Conservation (phyloP, 148 eudicot genomes). For the Camellia granthamiana region DNA sequence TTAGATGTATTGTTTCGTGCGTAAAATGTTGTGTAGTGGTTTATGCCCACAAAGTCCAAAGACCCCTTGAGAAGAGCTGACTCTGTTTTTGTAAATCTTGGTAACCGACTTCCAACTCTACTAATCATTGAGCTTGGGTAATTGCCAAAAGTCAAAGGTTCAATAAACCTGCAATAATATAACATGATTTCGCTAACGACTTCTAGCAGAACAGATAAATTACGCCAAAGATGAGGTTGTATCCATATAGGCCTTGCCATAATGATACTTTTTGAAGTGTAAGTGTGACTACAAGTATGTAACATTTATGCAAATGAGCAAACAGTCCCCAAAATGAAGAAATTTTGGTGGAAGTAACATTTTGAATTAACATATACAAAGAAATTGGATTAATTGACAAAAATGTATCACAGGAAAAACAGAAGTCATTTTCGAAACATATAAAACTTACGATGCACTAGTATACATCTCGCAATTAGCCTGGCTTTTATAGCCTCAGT, state of each 20-base stretch:
- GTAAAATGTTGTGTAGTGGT: constrained; percentile 87
- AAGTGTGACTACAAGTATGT: background rate
- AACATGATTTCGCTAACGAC: background rate
- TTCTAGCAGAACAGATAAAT: background rate
- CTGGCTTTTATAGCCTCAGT: background rate
- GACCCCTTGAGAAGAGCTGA: constrained; percentile 66
- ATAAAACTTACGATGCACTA: background rate
- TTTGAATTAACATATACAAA: background rate
- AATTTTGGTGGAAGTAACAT: background rate
- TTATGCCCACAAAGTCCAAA: constrained; percentile 86
- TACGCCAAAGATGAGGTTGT: background rate
- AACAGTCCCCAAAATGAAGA: background rate
- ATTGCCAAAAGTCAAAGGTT: constrained; percentile 58
- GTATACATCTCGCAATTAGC: background rate
- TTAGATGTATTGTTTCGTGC: constrained; percentile 44
- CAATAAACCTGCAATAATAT: constrained; percentile 46
- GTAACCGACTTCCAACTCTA: constrained; percentile 57
- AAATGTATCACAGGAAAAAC: background rate
- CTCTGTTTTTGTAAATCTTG: constrained; percentile 42
- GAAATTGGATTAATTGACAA: background rate
- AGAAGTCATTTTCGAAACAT: background rate
- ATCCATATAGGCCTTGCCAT: too few relatives aligned
- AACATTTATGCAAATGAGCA: background rate
- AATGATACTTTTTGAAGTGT: background rate
- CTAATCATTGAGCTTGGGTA: constrained; percentile 55